phyloP scores from a whole-genome alignment of 2,329 filamentous ascomycete species.

The Trichoderma semiorbis region DNA sequence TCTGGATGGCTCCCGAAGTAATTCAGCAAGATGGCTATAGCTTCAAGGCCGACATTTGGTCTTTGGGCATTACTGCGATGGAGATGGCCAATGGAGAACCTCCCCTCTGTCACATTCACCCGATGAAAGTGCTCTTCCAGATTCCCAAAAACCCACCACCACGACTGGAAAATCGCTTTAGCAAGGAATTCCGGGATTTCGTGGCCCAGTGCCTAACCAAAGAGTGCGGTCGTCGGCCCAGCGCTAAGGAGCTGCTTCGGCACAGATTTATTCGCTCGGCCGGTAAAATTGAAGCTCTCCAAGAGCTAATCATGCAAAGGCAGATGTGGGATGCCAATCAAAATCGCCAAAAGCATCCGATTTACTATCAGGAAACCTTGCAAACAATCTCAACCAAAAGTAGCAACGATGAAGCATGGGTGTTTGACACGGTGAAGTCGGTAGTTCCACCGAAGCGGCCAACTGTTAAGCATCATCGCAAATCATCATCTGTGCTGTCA shows the following conservation, averaged over 20 bases:
- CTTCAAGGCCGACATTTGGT: conserved; percentile 94
- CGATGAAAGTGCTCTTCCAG: conserved; percentile 90
- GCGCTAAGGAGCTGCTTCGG: conserved; percentile 80
- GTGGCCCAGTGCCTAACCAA: conserved; percentile 87
- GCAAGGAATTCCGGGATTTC: conserved; percentile 91
- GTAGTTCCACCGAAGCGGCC: conserved; percentile 53
- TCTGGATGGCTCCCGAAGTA: conserved; percentile 96
- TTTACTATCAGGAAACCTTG: conserved; percentile 92
- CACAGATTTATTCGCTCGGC: conserved; percentile 86
- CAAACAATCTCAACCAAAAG: conserved; percentile 63
- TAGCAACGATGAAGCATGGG: conserved; percentile 80
- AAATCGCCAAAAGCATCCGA: conserved; percentile 65
- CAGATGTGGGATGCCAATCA: conserved; percentile 77
- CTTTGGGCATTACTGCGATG: conserved; percentile 85
- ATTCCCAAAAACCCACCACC: conserved; percentile 88
- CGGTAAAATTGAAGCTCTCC: conserved; percentile 81
- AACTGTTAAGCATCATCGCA: conserved; percentile 44
- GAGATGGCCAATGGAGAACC: conserved; percentile 86
- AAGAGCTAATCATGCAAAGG: conserved; percentile 80
- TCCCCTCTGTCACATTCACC: conserved; percentile 80
- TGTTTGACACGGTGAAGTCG: conserved; percentile 90
- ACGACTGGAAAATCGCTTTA: conserved; percentile 79
- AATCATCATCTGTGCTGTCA: conserved; percentile 49
- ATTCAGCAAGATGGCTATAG: conserved; percentile 82
- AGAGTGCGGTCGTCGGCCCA: conserved; percentile 78